phyloP scores from a whole-genome alignment of 495 filamentous ascomycete genomes.

The Lasiosphaeris hirsuta region DNA sequence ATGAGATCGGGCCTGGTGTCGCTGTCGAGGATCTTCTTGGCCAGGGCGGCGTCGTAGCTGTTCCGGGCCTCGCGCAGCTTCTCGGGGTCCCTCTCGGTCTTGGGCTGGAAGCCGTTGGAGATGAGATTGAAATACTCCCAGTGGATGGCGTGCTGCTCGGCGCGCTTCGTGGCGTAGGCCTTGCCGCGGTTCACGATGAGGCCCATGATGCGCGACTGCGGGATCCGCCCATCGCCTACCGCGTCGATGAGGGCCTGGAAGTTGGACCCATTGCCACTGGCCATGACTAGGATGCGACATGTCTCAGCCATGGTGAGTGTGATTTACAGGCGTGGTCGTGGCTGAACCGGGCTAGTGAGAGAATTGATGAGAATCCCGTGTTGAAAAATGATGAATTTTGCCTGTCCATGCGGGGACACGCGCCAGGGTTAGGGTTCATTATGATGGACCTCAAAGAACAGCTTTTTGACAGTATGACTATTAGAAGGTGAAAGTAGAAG shows the following conservation, averaged over 20 bases:
- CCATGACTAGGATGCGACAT: conserved; percentile 40
- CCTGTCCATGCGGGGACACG: no score
- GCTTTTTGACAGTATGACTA: no score
- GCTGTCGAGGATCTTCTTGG: conserved; percentile 56
- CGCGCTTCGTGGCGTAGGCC: conserved; percentile 76
- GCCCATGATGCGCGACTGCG: conserved; percentile 62
- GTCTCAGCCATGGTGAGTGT: conserved; percentile 21
- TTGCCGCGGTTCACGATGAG: conserved; percentile 81
- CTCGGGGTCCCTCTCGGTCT: conserved; percentile 47
- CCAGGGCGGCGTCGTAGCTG: conserved; percentile 79
- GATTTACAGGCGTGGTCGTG: neutral
- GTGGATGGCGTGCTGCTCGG: conserved; percentile 65
- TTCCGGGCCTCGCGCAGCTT: conserved; percentile 61
- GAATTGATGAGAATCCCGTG: neutral
- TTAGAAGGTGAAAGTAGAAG: no score
- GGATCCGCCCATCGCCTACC: conserved; percentile 49
- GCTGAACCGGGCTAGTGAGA: neutral
- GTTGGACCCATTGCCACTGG: conserved; percentile 78
- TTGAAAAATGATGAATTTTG: no score
- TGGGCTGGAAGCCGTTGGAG: conserved; percentile 50
- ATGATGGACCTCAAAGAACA: no score
- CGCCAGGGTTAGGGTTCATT: no score
- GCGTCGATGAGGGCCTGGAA: conserved; percentile 89
- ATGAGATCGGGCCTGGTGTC: conserved; percentile 67
- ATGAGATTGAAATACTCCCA: conserved; percentile 86